Evolutionary conservation across 768 basidiomycete genomes (phyloP).

Genomic region (Kwoniella heveanensis): DNA sequence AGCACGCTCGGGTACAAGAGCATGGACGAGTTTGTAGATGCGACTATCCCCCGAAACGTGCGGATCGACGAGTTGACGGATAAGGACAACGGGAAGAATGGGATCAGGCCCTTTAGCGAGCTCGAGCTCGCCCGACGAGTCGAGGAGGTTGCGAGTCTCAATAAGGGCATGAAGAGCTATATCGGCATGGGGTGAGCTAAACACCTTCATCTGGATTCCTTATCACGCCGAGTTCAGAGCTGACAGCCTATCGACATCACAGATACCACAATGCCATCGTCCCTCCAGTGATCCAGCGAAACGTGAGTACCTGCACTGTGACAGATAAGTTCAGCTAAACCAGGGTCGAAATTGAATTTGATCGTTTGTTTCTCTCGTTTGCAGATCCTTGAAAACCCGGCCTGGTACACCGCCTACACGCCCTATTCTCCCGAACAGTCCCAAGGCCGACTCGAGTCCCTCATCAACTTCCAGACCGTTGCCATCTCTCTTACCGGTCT

Average conservation of each 20-base stretch:
- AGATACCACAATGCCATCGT: constrained; percentile 87
- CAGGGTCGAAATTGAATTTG: not conserved
- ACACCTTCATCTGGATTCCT: too few relatives aligned
- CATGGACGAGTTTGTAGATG: constrained; percentile 83
- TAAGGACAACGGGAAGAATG: constrained; percentile 65
- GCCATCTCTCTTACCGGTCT: constrained; percentile 89
- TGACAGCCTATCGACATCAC: constrained; percentile 1
- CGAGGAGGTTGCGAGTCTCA: constrained; percentile 72
- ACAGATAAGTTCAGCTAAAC: not conserved
- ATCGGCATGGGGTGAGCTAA: constrained; percentile 89
- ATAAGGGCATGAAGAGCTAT: constrained; percentile 84
- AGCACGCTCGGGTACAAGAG: constrained; percentile 76
- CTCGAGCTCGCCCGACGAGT: constrained; percentile 76
- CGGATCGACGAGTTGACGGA: constrained; percentile 64
- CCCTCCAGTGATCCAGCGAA: constrained; percentile 91
- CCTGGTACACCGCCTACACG: constrained; percentile 97
- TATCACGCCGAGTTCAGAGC: too few relatives aligned
- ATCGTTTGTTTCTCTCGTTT: not conserved
- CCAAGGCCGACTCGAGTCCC: constrained; percentile 96
- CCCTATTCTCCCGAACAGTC: constrained; percentile 97
- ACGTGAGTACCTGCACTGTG: constrained; percentile 55
- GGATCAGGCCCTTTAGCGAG: constrained; percentile 77
- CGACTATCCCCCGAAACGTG: constrained; percentile 78
- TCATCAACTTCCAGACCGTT: constrained; percentile 97
- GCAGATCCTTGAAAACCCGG: constrained; percentile 74